These are phyloP conservation scores for Candida boleticola DNA, from an alignment of 805 yeast genomes.

Conservation along the genomic window DNA sequence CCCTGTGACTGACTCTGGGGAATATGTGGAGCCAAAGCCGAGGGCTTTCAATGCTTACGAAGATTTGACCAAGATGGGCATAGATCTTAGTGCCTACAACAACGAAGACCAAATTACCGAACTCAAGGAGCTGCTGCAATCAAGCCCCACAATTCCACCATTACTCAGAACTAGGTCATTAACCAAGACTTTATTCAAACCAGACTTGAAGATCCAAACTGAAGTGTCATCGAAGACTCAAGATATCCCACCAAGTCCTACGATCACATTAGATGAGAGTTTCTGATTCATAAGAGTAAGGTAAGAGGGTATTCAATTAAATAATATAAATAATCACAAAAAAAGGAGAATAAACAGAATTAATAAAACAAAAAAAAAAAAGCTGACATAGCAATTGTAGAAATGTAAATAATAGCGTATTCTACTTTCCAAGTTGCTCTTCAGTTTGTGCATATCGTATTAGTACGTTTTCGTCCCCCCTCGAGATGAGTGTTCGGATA, in stretches of 20 bases:
- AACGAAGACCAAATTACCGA: slow-evolving; percentile 21
- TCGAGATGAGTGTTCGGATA: too few species aligned
- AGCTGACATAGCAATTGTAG: too few species aligned
- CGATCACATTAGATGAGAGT: slow-evolving; percentile 39
- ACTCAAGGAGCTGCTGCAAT: slow-evolving; percentile 8
- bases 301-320: too few species aligned
- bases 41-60: slow-evolving; percentile 24
- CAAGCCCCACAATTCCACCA: slow-evolving; percentile 6
- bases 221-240: slow-evolving; percentile 1
- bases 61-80: slow-evolving; percentile 31
- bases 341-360: too few species aligned
- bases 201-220: slow-evolving; percentile 25
- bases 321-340: too few species aligned
- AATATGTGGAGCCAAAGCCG: slow-evolving; percentile 37
- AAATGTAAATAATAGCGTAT: too few species aligned
- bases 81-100: slow-evolving; percentile 25
- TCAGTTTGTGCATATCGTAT: too few species aligned
- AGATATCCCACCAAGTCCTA: slow-evolving; percentile 24
- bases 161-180: slow-evolving; percentile 21
- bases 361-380: too few species aligned
- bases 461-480: too few species aligned
- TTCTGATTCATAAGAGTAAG: too few species aligned
- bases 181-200: slow-evolving; percentile 38
- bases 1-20: slow-evolving; percentile 6
- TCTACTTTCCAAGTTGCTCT: too few species aligned